Conservation (phyloP, 2,329 filamentous ascomycete species). For the Hymenoscyphus fraxineus region DNA sequence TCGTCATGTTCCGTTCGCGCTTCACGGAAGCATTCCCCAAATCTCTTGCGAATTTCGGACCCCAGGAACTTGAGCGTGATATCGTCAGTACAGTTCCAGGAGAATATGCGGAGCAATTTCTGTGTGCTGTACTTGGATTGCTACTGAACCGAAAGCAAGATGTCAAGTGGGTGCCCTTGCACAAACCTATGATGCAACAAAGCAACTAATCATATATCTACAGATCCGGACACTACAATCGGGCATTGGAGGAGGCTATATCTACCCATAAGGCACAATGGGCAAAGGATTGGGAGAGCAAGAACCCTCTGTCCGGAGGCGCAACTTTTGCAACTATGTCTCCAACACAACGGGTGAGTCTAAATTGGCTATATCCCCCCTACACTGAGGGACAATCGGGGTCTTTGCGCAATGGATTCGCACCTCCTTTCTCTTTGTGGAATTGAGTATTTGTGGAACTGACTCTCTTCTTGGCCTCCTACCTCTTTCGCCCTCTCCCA, state of each 20-base stretch:
- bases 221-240: constrained; percentile 87
- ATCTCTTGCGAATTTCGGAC: constrained; percentile 83
- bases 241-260: constrained; percentile 91
- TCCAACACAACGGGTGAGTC: constrained; percentile 71
- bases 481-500: neutral
- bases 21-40: constrained; percentile 88
- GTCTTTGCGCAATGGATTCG: neutral
- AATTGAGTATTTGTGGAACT: neutral
- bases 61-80: constrained; percentile 90
- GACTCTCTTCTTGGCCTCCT: neutral
- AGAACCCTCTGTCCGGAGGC: constrained; percentile 78
- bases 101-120: constrained; percentile 78
- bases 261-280: constrained; percentile 82
- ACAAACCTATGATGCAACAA: constrained; percentile 1
- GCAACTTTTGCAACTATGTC: constrained; percentile 79
- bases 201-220: constrained; percentile 23
- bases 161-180: constrained; percentile 71
- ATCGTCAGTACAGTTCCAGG: constrained; percentile 74
- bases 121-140: constrained; percentile 84
- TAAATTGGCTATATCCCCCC: neutral
- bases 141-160: constrained; percentile 97
- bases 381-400: neutral
- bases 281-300: constrained; percentile 76
- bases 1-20: constrained; percentile 95
- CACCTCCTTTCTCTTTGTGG: neutral